phyloP scores from a whole-genome alignment of 345 rosid species.

The Punica granatum region DNA sequence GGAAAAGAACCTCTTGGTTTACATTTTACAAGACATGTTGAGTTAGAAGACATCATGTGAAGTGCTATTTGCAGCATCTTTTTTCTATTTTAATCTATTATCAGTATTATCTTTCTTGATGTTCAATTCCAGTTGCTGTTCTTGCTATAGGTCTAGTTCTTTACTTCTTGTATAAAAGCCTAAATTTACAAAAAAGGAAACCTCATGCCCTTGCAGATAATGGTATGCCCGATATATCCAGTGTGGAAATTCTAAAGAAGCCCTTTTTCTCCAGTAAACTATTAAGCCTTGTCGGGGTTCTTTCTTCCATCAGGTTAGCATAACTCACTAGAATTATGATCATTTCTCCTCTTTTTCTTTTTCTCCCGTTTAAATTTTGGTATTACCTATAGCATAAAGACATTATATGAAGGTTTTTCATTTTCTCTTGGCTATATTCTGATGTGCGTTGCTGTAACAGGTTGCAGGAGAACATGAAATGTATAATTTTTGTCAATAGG shows the following conservation, averaged over 20 bases:
- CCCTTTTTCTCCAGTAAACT: conserved; percentile 85
- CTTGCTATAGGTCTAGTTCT: background rate
- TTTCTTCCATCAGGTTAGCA: conserved; percentile 77
- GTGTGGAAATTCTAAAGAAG: conserved; percentile 46
- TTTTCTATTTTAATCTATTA: background rate
- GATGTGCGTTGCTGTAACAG: conserved; percentile 32
- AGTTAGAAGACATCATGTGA: background rate
- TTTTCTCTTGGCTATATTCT: conserved; percentile 2
- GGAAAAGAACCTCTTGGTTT: background rate
- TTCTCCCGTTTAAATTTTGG: background rate
- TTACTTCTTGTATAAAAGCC: background rate
- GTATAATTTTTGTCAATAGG: conserved; percentile 89
- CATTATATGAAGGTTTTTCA: background rate
- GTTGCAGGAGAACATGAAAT: conserved; percentile 68
- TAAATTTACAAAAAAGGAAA: background rate
- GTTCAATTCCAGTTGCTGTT: background rate
- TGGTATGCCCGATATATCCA: conserved; percentile 36
- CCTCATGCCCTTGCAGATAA: conserved; percentile 34
- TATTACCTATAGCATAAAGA: background rate
- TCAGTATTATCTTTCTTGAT: background rate
- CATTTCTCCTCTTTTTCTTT: background rate
- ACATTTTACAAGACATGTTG: background rate
- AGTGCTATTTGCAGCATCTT: background rate
- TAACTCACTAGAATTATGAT: conserved; percentile 1
- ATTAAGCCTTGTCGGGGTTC: conserved; percentile 60